phyloP scores from a whole-genome alignment of 1,139 yeast species.

The Zygotorulaspora mrakii region DNA sequence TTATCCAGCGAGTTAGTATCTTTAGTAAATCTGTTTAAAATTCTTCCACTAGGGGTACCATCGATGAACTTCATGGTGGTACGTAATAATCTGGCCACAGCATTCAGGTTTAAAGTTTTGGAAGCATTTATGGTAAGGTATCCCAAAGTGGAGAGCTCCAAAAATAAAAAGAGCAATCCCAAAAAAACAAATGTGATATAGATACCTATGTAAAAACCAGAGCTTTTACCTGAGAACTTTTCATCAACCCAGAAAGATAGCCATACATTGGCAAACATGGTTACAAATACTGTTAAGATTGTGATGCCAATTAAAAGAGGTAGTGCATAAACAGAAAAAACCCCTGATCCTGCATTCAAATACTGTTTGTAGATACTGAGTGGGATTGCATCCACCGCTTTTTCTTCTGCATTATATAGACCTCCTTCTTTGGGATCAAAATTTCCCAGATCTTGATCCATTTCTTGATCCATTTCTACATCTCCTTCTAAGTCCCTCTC shows the following conservation, averaged over 20 bases:
- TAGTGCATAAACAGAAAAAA: slow-evolving; percentile 39
- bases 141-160: slow-evolving; percentile 47
- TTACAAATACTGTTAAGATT: slow-evolving; percentile 49
- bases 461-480: slow-evolving; percentile 31
- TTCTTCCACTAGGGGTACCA: slow-evolving; percentile 58
- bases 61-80: slow-evolving; percentile 60
- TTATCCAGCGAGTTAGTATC: slow-evolving; percentile 60
- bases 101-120: slow-evolving; percentile 43
- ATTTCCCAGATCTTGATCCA: slow-evolving; percentile 23
- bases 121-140: slow-evolving; percentile 48
- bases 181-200: slow-evolving; percentile 52
- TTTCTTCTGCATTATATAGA: slow-evolving; percentile 17
- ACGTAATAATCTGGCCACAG: slow-evolving; percentile 43
- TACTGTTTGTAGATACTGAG: slow-evolving; percentile 44
- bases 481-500: no score
- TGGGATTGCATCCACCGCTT: slow-evolving; percentile 37
- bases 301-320: slow-evolving; percentile 34
- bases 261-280: slow-evolving; percentile 67
- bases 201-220: slow-evolving; percentile 59
- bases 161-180: slow-evolving; percentile 40
- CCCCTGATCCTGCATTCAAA: slow-evolving; percentile 54
- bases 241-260: slow-evolving; percentile 68
- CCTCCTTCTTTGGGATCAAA: slow-evolving; percentile 16
- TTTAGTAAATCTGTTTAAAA: slow-evolving; percentile 55
- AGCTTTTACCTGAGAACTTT: slow-evolving; percentile 44